A percentile compares a stretch with the other conserved stretches of the same genome.
Conservation (phyloP, 352 stramenopile species). For the Globisporangium viniferum region DNA sequence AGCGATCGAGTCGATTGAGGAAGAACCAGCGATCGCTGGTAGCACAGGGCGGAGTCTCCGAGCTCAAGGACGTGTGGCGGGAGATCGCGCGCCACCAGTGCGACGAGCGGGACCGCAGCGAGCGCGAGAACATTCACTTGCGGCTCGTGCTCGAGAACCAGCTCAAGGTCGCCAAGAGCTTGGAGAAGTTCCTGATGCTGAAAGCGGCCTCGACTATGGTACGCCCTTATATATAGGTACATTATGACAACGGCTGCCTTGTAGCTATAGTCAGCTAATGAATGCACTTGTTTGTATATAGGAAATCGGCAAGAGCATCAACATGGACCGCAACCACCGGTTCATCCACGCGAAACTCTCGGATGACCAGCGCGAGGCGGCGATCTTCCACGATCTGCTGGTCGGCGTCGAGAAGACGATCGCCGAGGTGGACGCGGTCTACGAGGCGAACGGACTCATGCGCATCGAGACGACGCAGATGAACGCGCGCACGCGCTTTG, state of each 20-base stretch:
- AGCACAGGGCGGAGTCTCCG: not conserved
- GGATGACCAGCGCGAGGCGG: not conserved
- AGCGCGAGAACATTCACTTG: conserved; percentile 50
- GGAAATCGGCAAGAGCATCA: not conserved
- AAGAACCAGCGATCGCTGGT: not conserved
- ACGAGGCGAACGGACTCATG: conserved; percentile 20
- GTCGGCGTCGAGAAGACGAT: conserved; percentile 21
- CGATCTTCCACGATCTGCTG: conserved; percentile 22
- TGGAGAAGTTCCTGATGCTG: conserved; percentile 20
- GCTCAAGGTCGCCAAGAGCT: conserved; percentile 43
- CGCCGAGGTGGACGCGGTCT: conserved; percentile 23
- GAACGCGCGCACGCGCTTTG: conserved; percentile 21
- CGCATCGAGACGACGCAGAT: conserved; percentile 23
- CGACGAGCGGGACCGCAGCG: conserved; percentile 6
- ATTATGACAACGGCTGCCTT: too few relatives aligned
- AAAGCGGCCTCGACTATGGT: not conserved
- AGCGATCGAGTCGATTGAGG: not conserved
- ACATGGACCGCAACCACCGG: not conserved
- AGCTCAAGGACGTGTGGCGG: conserved; percentile 1
- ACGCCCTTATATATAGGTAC: not conserved
- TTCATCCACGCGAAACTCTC: not conserved
- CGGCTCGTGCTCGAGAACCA: conserved; percentile 47
- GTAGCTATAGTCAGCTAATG: too few relatives aligned
- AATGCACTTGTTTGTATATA: not conserved
- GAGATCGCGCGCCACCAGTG: conserved; percentile 5